Evolutionary conservation across 768 basidiomycete genomes (phyloP).

Genomic region (Boletales sp.): DNA sequence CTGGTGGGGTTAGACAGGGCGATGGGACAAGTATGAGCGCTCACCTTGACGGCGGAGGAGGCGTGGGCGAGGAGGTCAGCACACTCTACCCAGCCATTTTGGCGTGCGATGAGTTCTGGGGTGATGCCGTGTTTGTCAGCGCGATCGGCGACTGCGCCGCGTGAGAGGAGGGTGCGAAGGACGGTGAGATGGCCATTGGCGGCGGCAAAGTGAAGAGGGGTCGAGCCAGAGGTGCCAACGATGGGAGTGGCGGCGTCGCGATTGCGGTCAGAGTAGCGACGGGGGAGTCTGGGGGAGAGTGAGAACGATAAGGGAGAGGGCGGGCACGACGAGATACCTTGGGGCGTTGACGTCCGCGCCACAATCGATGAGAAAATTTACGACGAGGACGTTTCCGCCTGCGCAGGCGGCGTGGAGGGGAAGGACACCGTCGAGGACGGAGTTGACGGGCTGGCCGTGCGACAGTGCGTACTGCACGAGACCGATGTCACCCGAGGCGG

Average conservation of each 20-base stretch:
- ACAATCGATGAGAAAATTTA: slow-evolving; percentile 82
- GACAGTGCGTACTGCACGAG: slow-evolving; percentile 90
- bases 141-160: slow-evolving; percentile 78
- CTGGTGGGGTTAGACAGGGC: slow-evolving; percentile 10
- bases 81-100: slow-evolving; percentile 77
- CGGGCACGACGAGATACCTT: slow-evolving; percentile 44
- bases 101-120: slow-evolving; percentile 77
- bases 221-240: slow-evolving; percentile 82
- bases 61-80: slow-evolving; percentile 71
- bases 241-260: slow-evolving; percentile 66
- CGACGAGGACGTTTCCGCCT: slow-evolving; percentile 85
- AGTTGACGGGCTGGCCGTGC: slow-evolving; percentile 95
- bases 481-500: slow-evolving; percentile 84
- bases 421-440: slow-evolving; percentile 93
- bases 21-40: slow-evolving; percentile 29
- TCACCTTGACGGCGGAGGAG: slow-evolving; percentile 53
- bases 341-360: slow-evolving; percentile 99
- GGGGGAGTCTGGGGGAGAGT: slow-evolving; percentile 50
- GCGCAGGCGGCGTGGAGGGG: slow-evolving; percentile 94
- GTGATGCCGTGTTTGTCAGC: slow-evolving; percentile 91
- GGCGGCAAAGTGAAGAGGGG: slow-evolving; percentile 95
- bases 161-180: slow-evolving; percentile 74
- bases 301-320: slow-evolving; percentile 10
- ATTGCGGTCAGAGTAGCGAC: slow-evolving; percentile 69
- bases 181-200: slow-evolving; percentile 87